phyloP scores from a whole-genome alignment of 805 yeast genomes.

The Candida montana region DNA sequence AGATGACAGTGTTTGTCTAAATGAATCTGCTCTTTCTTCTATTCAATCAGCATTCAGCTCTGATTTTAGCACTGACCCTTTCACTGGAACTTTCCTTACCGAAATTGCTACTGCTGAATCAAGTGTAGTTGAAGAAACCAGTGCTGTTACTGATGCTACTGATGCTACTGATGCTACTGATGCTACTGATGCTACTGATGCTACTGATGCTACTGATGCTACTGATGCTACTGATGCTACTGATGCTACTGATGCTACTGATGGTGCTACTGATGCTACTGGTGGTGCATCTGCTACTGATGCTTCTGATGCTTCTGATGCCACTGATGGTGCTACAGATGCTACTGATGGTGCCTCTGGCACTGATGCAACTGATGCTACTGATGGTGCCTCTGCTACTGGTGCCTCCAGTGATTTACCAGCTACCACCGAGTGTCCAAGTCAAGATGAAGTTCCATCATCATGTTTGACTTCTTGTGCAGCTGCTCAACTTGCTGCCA shows the following conservation, averaged over 20 bases:
- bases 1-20: too few species aligned
- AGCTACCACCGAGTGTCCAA: not conserved
- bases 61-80: too few species aligned
- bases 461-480: too few species aligned
- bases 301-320: not conserved
- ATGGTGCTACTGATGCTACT: not conserved
- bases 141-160: conserved; percentile 12
- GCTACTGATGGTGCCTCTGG: not conserved
- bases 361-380: not conserved
- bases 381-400: not conserved
- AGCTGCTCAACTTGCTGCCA: too few species aligned
- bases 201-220: not conserved
- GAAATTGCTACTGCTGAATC: too few species aligned
- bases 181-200: not conserved
- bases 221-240: not conserved
- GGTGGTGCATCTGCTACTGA: not conserved
- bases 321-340: not conserved
- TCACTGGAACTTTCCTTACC: too few species aligned
- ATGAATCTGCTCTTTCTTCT: too few species aligned
- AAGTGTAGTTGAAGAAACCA: too few species aligned
- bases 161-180: not conserved
- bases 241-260: not conserved
- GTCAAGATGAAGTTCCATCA: too few species aligned
- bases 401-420: not conserved
- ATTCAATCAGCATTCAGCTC: too few species aligned